Evolutionary conservation across 768 basidiomycete species (phyloP).

Genomic region (Boletus rufocinnamomeus): DNA sequence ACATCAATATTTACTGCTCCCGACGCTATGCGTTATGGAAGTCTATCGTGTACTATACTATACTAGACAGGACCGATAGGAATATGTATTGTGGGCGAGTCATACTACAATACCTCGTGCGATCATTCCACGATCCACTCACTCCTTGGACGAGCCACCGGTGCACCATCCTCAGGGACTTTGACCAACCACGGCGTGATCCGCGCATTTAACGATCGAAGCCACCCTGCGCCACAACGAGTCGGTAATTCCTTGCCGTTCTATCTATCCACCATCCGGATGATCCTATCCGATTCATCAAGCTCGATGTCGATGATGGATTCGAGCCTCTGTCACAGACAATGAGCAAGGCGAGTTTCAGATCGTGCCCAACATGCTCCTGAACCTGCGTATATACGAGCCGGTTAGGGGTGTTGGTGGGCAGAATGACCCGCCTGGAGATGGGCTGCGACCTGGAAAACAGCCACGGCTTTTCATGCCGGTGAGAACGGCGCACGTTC

Average conservation of each 20-base stretch:
- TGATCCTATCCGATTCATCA: not conserved
- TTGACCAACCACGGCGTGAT: not conserved
- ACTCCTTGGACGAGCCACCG: not conserved
- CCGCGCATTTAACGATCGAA: not conserved
- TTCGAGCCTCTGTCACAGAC: not conserved
- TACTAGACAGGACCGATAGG: too few species aligned
- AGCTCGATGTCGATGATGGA: not conserved
- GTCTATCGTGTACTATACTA: too few species aligned
- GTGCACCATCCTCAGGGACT: not conserved
- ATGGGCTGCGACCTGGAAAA: constrained; percentile 50
- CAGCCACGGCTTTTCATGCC: not conserved
- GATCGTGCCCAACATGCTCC: not conserved
- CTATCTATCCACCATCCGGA: not conserved
- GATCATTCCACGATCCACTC: not conserved
- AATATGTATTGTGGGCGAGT: not conserved
- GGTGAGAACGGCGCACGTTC: not conserved
- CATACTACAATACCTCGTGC: not conserved
- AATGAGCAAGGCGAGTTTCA: not conserved
- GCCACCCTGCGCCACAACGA: not conserved
- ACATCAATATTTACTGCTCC: too few species aligned
- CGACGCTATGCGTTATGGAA: too few species aligned
- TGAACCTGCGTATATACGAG: not conserved
- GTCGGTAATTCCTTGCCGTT: not conserved
- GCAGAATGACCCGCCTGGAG: constrained; percentile 38
- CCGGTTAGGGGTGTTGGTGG: not conserved